Conservation (phyloP, 1,284 basidiomycete genomes). For the Erythrobasidium hasegawianum region DNA sequence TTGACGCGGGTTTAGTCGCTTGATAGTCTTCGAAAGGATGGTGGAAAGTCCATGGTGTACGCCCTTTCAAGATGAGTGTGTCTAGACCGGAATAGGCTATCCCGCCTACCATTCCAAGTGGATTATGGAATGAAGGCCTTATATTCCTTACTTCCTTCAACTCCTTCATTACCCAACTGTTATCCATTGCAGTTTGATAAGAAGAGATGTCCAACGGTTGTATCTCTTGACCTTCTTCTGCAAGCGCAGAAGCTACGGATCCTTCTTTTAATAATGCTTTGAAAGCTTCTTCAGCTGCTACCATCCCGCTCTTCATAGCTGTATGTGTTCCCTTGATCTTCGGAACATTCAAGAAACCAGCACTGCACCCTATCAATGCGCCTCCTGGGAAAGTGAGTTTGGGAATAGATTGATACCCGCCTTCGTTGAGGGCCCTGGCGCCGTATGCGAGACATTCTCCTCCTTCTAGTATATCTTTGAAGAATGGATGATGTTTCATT, state of each 20-base stretch:
- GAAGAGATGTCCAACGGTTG: conserved; percentile 64
- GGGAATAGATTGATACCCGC: conserved; percentile 89
- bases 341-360: conserved; percentile 92
- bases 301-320: conserved; percentile 99
- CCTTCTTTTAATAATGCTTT: conserved; percentile 56
- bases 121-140: conserved; percentile 83
- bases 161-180: conserved; percentile 85
- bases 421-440: conserved; percentile 87
- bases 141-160: conserved; percentile 89
- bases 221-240: conserved; percentile 45
- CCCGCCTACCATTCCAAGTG: conserved; percentile 81
- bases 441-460: conserved; percentile 83
- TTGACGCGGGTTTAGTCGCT: conserved; percentile 65
- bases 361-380: conserved; percentile 89
- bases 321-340: conserved; percentile 99
- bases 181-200: conserved; percentile 70
- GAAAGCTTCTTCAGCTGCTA: conserved; percentile 86
- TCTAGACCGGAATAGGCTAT: conserved; percentile 88
- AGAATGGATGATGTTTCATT: conserved; percentile 96
- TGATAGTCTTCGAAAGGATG: conserved; percentile 66
- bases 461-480: conserved; percentile 72
- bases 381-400: conserved; percentile 92
- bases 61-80: conserved; percentile 76
- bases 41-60: conserved; percentile 87
- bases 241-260: conserved; percentile 41